These are phyloP conservation scores for Solanum hybrid DNA, from an alignment of 305 asterid genomes.

Conservation along the genomic window DNA sequence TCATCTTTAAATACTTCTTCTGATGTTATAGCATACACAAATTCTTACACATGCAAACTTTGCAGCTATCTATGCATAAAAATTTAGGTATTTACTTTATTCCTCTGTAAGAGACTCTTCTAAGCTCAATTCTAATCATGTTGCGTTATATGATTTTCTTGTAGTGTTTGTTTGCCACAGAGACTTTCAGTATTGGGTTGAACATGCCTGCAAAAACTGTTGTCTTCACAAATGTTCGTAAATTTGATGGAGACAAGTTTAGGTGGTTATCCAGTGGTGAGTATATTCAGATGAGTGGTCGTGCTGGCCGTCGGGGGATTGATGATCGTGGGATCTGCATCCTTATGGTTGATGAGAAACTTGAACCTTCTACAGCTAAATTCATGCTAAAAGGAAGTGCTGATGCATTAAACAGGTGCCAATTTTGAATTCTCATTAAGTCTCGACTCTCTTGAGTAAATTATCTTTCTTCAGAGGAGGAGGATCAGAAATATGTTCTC, in stretches of 20 bases:
- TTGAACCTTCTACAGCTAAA: constrained; percentile 91
- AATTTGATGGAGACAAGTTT: constrained; percentile 93
- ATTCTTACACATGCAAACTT: background rate
- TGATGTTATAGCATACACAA: background rate
- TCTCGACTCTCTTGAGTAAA: background rate
- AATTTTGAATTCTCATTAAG: background rate
- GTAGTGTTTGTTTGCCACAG: constrained; percentile 97
- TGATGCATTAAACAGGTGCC: constrained; percentile 90
- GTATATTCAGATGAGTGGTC: constrained; percentile 99
- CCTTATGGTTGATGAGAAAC: constrained; percentile 97
- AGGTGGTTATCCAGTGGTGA: constrained; percentile 98
- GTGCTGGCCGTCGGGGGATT: constrained; percentile 99
- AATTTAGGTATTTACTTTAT: background rate
- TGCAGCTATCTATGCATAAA: background rate
- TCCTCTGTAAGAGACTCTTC: background rate
- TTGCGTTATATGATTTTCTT: constrained; percentile 20
- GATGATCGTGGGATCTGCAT: constrained; percentile 98
- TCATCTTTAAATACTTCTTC: background rate
- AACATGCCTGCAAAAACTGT: constrained; percentile 99
- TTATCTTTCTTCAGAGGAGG: background rate
- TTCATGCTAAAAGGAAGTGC: constrained; percentile 92
- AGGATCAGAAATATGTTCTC: background rate
- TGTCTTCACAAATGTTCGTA: constrained; percentile 94
- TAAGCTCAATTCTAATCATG: background rate
- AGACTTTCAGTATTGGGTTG: constrained; percentile 97